phyloP scores from a whole-genome alignment of 1,139 yeast genomes.

The Yueomyces sp. region DNA sequence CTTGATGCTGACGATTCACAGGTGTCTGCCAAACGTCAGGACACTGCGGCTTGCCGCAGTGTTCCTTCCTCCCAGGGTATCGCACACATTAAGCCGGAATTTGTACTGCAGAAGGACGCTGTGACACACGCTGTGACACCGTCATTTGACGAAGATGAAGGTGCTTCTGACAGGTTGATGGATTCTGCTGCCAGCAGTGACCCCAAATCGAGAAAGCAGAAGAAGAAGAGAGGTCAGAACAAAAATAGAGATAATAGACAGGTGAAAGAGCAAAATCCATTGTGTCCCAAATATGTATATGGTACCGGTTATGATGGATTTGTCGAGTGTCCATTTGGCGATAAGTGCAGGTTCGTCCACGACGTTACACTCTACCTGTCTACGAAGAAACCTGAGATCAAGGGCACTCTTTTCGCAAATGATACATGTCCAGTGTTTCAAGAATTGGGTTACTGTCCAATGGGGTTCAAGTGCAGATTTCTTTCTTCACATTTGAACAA shows the following conservation, averaged over 20 bases:
- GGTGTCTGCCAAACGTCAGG: too few relatives aligned
- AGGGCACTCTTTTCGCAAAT: constrained; percentile 29
- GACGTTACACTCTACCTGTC: constrained; percentile 51
- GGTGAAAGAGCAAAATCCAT: constrained; percentile 46
- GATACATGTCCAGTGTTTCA: constrained; percentile 63
- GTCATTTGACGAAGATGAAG: background rate
- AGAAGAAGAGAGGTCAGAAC: constrained; percentile 62
- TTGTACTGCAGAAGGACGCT: too few relatives aligned
- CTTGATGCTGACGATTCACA: too few relatives aligned
- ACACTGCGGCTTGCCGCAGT: too few relatives aligned
- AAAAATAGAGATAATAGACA: constrained; percentile 74
- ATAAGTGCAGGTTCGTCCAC: constrained; percentile 66
- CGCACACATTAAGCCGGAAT: background rate
- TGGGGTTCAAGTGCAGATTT: constrained; percentile 90
- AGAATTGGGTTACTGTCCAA: constrained; percentile 81
- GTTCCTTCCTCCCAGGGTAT: too few relatives aligned
- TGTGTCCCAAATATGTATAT: constrained; percentile 47
- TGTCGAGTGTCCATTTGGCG: constrained; percentile 26
- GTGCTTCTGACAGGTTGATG: background rate
- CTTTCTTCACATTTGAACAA: constrained; percentile 55
- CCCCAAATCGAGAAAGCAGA: background rate
- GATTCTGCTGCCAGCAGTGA: background rate
- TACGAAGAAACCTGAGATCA: constrained; percentile 58
- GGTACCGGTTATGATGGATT: too few relatives aligned
- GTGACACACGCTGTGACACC: too few relatives aligned